These are phyloP conservation scores for Crithidia brevicula DNA, from an alignment of 208 protist genomes.

Conservation along the genomic window DNA sequence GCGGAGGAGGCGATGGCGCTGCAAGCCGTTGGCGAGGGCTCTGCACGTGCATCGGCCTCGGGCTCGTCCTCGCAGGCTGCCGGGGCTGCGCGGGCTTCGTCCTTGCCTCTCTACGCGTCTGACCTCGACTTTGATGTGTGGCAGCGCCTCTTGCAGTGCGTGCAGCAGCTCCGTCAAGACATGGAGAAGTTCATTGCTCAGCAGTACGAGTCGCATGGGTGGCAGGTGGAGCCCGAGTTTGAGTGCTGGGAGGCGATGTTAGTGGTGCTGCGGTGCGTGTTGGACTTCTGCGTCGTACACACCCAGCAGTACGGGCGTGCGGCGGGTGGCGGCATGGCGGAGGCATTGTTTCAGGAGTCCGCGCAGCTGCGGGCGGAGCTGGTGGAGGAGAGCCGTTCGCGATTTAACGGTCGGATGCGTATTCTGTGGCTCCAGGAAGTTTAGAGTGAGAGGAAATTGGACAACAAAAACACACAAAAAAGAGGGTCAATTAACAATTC, in stretches of 20 bases:
- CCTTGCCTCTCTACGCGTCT: constrained; percentile 35
- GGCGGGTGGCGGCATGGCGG: constrained; percentile 39
- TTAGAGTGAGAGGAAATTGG: too few relatives aligned
- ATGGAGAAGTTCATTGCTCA: constrained; percentile 75
- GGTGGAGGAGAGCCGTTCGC: constrained; percentile 75
- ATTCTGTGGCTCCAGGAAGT: constrained; percentile 88
- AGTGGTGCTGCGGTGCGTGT: constrained; percentile 61
- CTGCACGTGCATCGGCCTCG: neutral
- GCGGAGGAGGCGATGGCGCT: constrained; percentile 40
- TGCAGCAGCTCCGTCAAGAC: constrained; percentile 57
- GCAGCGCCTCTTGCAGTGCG: constrained; percentile 48
- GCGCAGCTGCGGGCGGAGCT: constrained; percentile 63
- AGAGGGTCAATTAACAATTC: too few relatives aligned
- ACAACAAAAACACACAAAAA: too few relatives aligned
- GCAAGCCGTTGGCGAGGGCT: constrained; percentile 41
- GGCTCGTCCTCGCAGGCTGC: too few relatives aligned
- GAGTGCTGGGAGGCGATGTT: constrained; percentile 90
- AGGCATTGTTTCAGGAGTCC: constrained; percentile 60
- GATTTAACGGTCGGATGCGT: constrained; percentile 80
- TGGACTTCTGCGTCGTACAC: constrained; percentile 77
- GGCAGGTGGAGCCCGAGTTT: constrained; percentile 73
- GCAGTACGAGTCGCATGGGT: constrained; percentile 26
- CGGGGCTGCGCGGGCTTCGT: neutral
- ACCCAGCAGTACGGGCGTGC: constrained; percentile 49
- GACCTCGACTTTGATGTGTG: constrained; percentile 60